These are phyloP conservation scores for Epipyxis sp. DNA, from an alignment of 108 stramenopile species.

Conservation along the genomic window DNA sequence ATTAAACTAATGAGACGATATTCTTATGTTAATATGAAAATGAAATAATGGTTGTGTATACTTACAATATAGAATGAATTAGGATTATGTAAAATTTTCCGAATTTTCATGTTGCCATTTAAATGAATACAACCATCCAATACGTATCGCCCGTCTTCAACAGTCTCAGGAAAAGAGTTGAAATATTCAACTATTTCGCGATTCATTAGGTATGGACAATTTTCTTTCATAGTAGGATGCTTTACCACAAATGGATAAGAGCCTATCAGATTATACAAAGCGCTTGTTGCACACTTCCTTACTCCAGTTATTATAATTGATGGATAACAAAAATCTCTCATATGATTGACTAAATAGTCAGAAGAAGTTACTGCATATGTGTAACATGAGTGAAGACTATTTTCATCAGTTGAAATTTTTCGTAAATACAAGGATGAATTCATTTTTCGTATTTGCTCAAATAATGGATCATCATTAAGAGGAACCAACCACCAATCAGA, in stretches of 20 bases:
- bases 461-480: too few species aligned
- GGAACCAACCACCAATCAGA: too few species aligned
- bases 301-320: neutral
- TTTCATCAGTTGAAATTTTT: too few species aligned
- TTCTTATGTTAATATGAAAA: neutral
- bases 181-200: neutral
- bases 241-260: neutral
- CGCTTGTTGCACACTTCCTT: neutral
- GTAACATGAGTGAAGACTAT: too few species aligned
- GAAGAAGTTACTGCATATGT: too few species aligned
- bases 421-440: too few species aligned
- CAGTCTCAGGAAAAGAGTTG: neutral
- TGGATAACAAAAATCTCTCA: conserved; percentile 2
- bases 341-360: too few species aligned
- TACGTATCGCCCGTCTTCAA: neutral
- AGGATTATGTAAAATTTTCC: neutral
- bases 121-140: neutral
- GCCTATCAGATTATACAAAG: neutral
- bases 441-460: too few species aligned
- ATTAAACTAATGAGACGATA: too few species aligned
- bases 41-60: neutral
- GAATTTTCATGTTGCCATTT: neutral
- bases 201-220: neutral
- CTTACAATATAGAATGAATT: neutral
- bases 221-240: neutral